Percentiles rank a stretch among this genome's conserved stretches.
These are phyloP conservation scores for Suillus plorans DNA, from an alignment of 768 basidiomycete species.

Conservation along the genomic window DNA sequence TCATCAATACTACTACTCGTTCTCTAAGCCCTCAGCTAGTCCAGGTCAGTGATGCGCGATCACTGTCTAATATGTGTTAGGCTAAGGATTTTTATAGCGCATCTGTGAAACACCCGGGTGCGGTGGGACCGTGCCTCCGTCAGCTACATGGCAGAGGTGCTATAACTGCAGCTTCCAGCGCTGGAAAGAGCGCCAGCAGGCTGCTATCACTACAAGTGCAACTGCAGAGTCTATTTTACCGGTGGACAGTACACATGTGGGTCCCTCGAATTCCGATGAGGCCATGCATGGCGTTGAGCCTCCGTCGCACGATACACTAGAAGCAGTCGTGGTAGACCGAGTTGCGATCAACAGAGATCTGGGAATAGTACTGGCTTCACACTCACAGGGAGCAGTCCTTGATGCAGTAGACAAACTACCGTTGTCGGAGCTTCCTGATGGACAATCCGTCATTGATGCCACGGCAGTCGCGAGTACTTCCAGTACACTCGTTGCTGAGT, in stretches of 20 bases:
- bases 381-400: not conserved
- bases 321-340: not conserved
- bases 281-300: not conserved
- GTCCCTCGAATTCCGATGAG: conserved; percentile 7
- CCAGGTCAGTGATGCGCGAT: not conserved
- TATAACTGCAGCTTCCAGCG: conserved; percentile 16
- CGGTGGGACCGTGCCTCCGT: conserved; percentile 9
- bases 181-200: conserved; percentile 19
- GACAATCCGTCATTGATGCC: not conserved
- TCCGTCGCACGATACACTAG: not conserved
- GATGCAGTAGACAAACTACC: not conserved
- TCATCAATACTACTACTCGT: not conserved
- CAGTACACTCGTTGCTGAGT: not conserved
- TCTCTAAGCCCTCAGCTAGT: not conserved
- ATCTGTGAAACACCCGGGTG: conserved; percentile 17
- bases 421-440: not conserved
- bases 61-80: not conserved
- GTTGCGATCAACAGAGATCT: not conserved
- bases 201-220: not conserved
- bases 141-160: conserved; percentile 16
- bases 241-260: not conserved
- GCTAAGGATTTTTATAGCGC: conserved; percentile 11
- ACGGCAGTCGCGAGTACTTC: not conserved
- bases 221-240: not conserved
- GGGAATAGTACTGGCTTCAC: not conserved